Evolutionary conservation across 345 rosid genomes (phyloP).

Genomic region (Toxicodendron radicans): DNA sequence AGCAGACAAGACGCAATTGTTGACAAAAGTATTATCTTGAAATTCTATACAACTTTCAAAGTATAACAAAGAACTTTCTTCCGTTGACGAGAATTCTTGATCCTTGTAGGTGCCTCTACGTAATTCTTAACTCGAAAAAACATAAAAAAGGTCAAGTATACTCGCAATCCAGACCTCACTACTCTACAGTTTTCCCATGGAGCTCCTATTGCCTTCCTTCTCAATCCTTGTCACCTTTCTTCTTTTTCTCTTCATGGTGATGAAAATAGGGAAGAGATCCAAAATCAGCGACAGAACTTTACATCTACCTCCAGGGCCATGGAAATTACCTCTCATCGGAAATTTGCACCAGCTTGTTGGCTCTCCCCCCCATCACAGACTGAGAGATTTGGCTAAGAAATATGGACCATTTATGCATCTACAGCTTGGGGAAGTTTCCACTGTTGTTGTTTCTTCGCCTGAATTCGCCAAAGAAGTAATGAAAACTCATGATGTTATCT

Average conservation of each 20-base stretch:
- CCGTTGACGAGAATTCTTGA: no score
- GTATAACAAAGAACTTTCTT: no score
- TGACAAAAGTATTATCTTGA: no score
- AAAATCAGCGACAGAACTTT: background rate
- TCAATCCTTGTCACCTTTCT: background rate
- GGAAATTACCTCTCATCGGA: conserved; percentile 37
- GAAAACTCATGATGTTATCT: conserved; percentile 30
- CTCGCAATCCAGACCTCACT: no score
- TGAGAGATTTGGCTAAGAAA: conserved; percentile 22
- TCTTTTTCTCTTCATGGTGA: conserved; percentile 1
- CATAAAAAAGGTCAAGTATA: no score
- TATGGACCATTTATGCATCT: conserved; percentile 28
- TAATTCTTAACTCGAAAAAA: no score
- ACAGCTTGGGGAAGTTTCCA: conserved; percentile 25
- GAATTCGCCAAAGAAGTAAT: conserved; percentile 31
- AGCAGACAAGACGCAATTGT: no score
- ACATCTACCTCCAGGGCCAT: conserved; percentile 38
- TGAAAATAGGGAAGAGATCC: background rate
- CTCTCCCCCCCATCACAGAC: conserved; percentile 16
- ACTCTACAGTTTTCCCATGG: background rate
- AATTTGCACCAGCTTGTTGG: conserved; percentile 29
- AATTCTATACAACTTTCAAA: no score
- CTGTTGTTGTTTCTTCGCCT: conserved; percentile 28
- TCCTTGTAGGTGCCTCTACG: no score
- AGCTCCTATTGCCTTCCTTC: background rate